Conservation (phyloP, 345 rosid genomes). For the Balakata baccata region DNA sequence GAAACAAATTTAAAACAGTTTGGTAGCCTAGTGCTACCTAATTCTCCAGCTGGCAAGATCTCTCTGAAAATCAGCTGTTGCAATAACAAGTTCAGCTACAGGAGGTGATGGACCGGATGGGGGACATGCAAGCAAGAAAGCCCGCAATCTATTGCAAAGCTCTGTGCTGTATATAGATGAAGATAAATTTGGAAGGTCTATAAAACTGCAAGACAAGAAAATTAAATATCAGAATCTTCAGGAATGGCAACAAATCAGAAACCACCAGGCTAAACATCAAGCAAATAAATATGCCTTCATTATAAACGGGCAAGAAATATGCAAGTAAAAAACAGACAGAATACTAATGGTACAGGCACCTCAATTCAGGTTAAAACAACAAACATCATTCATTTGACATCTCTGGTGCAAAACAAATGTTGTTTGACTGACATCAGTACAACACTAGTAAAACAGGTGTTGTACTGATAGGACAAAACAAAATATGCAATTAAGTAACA, state of each 20-base stretch:
- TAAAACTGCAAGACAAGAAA: conserved; percentile 57
- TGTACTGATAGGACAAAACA: not conserved
- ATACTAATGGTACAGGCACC: too few relatives aligned
- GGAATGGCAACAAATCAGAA: not conserved
- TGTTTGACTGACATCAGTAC: too few relatives aligned
- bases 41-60: conserved; percentile 85
- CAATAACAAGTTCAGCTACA: conserved; percentile 90
- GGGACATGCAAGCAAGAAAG: conserved; percentile 88
- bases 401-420: too few relatives aligned
- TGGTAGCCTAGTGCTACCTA: conserved; percentile 36
- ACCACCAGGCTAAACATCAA: not conserved
- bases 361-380: too few relatives aligned
- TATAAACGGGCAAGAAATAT: too few relatives aligned
- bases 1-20: conserved; percentile 10
- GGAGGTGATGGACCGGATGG: conserved; percentile 91
- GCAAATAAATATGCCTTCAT: too few relatives aligned
- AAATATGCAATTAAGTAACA: not conserved
- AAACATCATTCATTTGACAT: too few relatives aligned
- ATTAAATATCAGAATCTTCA: conserved; percentile 17
- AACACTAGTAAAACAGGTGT: not conserved
- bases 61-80: conserved; percentile 92
- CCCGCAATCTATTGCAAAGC: conserved; percentile 77
- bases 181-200: conserved; percentile 86
- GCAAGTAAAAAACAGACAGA: too few relatives aligned
- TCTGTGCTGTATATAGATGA: conserved; percentile 90